Base-by-base conservation (phyloP, 768 basidiomycete genomes). In the Grammothele lineata region DNA sequence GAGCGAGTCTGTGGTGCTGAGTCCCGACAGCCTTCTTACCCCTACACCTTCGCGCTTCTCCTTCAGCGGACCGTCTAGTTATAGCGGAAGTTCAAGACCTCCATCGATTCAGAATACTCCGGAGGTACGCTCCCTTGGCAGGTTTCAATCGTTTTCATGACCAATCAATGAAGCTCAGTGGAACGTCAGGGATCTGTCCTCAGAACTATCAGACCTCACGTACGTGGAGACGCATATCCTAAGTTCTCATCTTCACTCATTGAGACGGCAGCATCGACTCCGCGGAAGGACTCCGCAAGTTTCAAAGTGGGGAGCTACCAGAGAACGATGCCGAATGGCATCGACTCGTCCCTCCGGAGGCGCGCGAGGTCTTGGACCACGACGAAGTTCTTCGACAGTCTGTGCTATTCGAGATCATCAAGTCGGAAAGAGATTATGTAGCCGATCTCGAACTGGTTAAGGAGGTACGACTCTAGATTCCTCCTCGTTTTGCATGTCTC, bases 401-500 rank as follows among this genome's bases (percentile, higher is more conserved):
- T 21, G 80, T 83, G 32, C 75, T 99, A 5, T 94, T 93, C 56
- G 94, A 98, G 62, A 68, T 95, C 19, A 83, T 97, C 65, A 85
- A 90, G 63, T 83, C 86, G 0, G 96, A 99, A 68, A 76, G 83
- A 52, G 85, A 92, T 50, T 97, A 96, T 62, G 85, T 92, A 10
- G 64, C 76, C 24, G 95, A 97, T 66, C 66, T 99, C 40, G 74
- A 82, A 59, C 63, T 83, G 48, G 67, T 87, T 53, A 66, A 80
- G 68, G 75, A 88, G 62, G 90, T 89, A 17, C 4, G 27, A n/a
- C n/a, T n/a, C n/a, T n/a, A n/a, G n/a, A n/a, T n/a, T n/a, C n/a
- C n/a, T n/a, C n/a, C n/a, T n/a, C n/a, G n/a, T n/a, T n/a, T n/a
- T n/a, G n/a, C n/a, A n/a, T n/a, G n/a, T n/a, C n/a, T n/a, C 14